phyloP scores from a whole-genome alignment of 1,139 yeast genomes.

The Zygotorulaspora mrakii region DNA sequence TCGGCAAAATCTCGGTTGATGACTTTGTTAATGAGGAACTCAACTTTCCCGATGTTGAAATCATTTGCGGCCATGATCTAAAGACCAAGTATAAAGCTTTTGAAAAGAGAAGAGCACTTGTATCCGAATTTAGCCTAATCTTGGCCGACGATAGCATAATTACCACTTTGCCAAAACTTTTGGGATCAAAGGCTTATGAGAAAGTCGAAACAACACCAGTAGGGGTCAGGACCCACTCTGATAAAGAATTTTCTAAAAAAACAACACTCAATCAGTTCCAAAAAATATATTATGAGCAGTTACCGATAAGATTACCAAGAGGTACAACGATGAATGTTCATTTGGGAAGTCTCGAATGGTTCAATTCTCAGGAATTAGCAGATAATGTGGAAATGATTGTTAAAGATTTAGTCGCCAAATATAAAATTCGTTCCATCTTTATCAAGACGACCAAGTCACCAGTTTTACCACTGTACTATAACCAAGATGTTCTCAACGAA shows the following conservation, averaged over 20 bases:
- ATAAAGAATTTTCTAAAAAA: conserved; percentile 48
- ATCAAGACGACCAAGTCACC: conserved; percentile 74
- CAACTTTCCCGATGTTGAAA: conserved; percentile 28
- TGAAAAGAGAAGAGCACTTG: conserved; percentile 67
- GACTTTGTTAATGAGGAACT: conserved; percentile 46
- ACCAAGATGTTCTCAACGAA: conserved; percentile 55
- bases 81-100: conserved; percentile 65
- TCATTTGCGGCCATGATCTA: conserved; percentile 52
- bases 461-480: conserved; percentile 73
- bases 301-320: conserved; percentile 67
- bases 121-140: conserved; percentile 63
- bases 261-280: conserved; percentile 58
- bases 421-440: conserved; percentile 56
- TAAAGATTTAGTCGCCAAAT: conserved; percentile 45
- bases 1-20: conserved; percentile 41
- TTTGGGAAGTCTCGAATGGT: conserved; percentile 55
- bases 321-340: conserved; percentile 66
- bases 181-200: conserved; percentile 85
- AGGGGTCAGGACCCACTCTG: conserved; percentile 47
- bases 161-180: conserved; percentile 71
- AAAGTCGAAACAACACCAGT: conserved; percentile 64
- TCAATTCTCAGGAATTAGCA: conserved; percentile 41
- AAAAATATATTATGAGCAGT: conserved; percentile 51
- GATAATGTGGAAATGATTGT: conserved; percentile 59
- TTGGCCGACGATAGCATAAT: conserved; percentile 79